Evolutionary conservation across 2,329 filamentous ascomycete genomes (phyloP).

Genomic region (Graphilbum fragrans): DNA sequence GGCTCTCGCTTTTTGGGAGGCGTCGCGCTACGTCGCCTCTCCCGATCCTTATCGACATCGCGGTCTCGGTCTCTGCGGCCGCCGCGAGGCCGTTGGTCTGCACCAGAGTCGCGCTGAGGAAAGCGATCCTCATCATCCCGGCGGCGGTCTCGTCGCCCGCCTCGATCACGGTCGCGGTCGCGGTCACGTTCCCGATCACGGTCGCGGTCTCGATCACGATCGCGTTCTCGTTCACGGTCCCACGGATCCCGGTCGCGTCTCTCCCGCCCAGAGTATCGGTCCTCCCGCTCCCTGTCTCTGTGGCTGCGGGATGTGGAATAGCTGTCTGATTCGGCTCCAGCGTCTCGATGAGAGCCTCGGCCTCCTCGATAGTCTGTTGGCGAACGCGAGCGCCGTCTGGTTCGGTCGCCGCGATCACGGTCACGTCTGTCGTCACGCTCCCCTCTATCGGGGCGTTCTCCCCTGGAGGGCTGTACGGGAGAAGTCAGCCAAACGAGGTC

Average conservation of each 20-base stretch:
- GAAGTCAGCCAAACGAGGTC: not conserved
- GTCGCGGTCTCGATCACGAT: slow-evolving; percentile 43
- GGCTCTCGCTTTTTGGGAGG: slow-evolving; percentile 87
- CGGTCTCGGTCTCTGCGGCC: slow-evolving; percentile 34
- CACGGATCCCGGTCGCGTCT: slow-evolving; percentile 56
- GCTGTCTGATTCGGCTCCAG: slow-evolving; percentile 54
- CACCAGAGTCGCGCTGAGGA: slow-evolving; percentile 14
- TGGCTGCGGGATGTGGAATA: slow-evolving; percentile 92
- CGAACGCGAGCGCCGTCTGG: slow-evolving; percentile 73
- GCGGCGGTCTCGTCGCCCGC: slow-evolving; percentile 46
- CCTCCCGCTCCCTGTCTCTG: slow-evolving; percentile 85
- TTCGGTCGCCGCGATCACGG: slow-evolving; percentile 12
- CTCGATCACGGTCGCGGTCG: slow-evolving; percentile 17
- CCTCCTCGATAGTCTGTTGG: slow-evolving; percentile 57
- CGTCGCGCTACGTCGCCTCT: slow-evolving; percentile 61
- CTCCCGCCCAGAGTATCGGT: slow-evolving; percentile 67
- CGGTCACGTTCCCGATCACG: slow-evolving; percentile 32
- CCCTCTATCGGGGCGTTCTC: slow-evolving; percentile 8
- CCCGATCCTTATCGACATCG: slow-evolving; percentile 40
- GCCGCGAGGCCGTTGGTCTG: slow-evolving; percentile 32
- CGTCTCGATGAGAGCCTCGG: slow-evolving; percentile 55
- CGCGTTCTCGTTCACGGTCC: slow-evolving; percentile 50
- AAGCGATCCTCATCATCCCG: slow-evolving; percentile 55
- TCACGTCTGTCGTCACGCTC: slow-evolving; percentile 17
- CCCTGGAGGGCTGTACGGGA: not conserved